Conservation (phyloP, 1,284 basidiomycete species). For the Puccinia polysora region DNA sequence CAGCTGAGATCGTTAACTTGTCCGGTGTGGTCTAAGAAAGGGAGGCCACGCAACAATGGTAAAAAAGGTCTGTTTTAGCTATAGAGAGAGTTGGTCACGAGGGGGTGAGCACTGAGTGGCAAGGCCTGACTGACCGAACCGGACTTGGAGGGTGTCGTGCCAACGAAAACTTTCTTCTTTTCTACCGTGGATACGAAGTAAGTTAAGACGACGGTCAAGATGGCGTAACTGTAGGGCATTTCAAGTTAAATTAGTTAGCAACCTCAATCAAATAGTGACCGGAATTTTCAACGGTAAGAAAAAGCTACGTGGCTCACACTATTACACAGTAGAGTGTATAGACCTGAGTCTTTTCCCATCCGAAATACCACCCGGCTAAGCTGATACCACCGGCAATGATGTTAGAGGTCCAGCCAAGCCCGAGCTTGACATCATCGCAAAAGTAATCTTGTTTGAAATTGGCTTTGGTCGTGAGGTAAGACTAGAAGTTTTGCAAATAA, state of each 20-base stretch:
- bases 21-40: neutral
- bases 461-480: constrained; percentile 14
- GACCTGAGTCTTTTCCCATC: constrained; percentile 38
- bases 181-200: constrained; percentile 6
- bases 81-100: too few relatives aligned
- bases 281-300: neutral
- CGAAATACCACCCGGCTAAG: constrained; percentile 40
- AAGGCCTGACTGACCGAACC: constrained; percentile 12
- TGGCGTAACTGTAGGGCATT: constrained; percentile 2
- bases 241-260: neutral
- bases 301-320: constrained; percentile 7
- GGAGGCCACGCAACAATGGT: neutral
- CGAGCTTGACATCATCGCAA: constrained; percentile 31
- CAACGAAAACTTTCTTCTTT: constrained; percentile 38
- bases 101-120: neutral
- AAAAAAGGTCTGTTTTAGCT: too few relatives aligned
- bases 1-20: constrained; percentile 18
- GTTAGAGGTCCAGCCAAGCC: constrained; percentile 27
- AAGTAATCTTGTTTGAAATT: constrained; percentile 24
- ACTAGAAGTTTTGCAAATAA: neutral
- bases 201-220: constrained; percentile 3
- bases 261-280: neutral
- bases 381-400: constrained; percentile 32
- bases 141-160: constrained; percentile 2
- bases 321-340: constrained; percentile 13